A percentile compares a stretch with the other conserved stretches of the same genome.
Conservation (phyloP, 495 filamentous ascomycete genomes). For the Neurospora tetrasperma region DNA sequence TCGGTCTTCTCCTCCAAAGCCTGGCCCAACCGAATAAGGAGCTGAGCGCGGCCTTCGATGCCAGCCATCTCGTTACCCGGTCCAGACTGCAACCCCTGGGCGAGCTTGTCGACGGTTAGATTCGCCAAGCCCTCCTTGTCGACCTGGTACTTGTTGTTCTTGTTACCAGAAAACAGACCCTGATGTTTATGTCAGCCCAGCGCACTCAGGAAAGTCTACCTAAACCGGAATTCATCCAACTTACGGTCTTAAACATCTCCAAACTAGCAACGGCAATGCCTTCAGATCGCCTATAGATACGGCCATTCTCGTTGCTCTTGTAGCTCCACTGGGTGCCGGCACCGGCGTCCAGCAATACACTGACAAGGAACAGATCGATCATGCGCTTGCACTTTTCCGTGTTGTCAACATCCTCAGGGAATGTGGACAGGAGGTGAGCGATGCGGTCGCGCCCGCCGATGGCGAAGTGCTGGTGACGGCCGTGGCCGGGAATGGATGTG, state of each 20-base stretch:
- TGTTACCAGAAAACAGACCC: slow-evolving; percentile 82
- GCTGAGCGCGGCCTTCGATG: slow-evolving; percentile 72
- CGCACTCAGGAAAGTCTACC: neutral
- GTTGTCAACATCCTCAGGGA: slow-evolving; percentile 52
- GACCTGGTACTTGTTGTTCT: slow-evolving; percentile 73
- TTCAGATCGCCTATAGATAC: slow-evolving; percentile 75
- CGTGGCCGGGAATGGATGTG: slow-evolving; percentile 72
- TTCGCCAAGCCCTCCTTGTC: slow-evolving; percentile 71
- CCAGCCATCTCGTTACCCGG: slow-evolving; percentile 77
- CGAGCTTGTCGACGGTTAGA: slow-evolving; percentile 63
- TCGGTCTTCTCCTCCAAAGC: slow-evolving; percentile 67
- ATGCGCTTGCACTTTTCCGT: slow-evolving; percentile 67
- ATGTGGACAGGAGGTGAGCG: slow-evolving; percentile 58
- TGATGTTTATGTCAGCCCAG: slow-evolving; percentile 13
- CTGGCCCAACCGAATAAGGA: slow-evolving; percentile 64
- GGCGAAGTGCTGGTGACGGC: slow-evolving; percentile 84
- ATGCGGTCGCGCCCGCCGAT: slow-evolving; percentile 71
- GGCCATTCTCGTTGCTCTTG: slow-evolving; percentile 82
- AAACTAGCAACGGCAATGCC: slow-evolving; percentile 87
- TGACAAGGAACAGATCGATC: slow-evolving; percentile 78
- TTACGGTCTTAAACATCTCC: slow-evolving; percentile 85
- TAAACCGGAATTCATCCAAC: neutral
- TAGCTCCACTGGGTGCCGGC: slow-evolving; percentile 81
- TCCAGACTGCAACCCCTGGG: slow-evolving; percentile 73
- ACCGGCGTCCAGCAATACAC: slow-evolving; percentile 83